Base-by-base conservation (phyloP, 768 basidiomycete genomes). In the Mycena venus region DNA sequence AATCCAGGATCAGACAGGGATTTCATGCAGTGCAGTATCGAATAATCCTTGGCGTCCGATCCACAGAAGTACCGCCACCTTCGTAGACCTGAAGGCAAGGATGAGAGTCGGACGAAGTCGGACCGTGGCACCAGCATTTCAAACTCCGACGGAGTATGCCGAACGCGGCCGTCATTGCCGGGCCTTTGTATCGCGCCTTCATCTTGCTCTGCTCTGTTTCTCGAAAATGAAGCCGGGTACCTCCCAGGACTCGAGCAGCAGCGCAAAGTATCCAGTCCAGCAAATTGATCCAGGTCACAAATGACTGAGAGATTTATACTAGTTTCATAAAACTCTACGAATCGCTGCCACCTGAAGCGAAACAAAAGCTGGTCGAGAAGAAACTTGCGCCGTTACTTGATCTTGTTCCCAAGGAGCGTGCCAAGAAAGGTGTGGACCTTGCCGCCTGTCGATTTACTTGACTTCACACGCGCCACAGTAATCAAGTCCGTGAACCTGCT, bases 331-430 rank as follows among this genome's bases (percentile, higher is more conserved):
- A 83, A 14, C 78, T 90, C 1, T 91, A 88, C 81, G 86, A 88
- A 38, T 75, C 86, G 0, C 80, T 93, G n/a, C 90, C 92, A 0
- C 82, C 84, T 11, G 90, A 91, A 75, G 88, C 88, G 0, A 89
- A 90, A 70, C 86, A 84, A 7, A 77, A 77, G 2, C 79, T 92
- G 34, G 83, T 92, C 0, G 87, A 90, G 70, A 85, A 85, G 25
- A 88, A 90, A 21, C 84, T 93, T 27, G 82, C 84, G 0, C 85
- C 87, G 7, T 82, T 92, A 3, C 82, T 93, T 14, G 85, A 91
- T 73, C 53, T 77, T 15, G 80, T 87, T 15, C 81, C 88, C 0
- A 84, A 80, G 68, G 80, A 85, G 17, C 84, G 80, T 15, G 80
- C 84, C 17, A 83, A 83, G 47, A 85, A 84, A 76, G 83, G 86